Conservation (phyloP, 352 stramenopile genomes). For the Poterioochromonas sp. region DNA sequence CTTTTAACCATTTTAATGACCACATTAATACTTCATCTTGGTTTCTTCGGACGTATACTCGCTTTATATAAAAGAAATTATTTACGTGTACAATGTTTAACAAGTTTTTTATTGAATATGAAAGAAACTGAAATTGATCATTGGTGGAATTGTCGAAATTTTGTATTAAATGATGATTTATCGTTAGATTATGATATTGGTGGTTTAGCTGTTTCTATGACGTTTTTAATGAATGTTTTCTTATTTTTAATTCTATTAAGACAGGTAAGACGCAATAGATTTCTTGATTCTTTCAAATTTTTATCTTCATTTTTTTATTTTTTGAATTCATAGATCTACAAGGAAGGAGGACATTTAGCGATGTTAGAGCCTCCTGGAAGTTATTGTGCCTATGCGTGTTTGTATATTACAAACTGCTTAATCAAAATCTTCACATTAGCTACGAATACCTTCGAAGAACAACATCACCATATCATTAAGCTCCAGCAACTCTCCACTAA, state of each 20-base stretch:
- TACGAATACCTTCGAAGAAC: slow-evolving; percentile 42
- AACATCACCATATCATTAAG: slow-evolving; percentile 38
- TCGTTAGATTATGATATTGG: slow-evolving; percentile 44
- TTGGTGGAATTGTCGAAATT: slow-evolving; percentile 37
- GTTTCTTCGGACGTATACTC: slow-evolving; percentile 42
- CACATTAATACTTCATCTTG: slow-evolving; percentile 42
- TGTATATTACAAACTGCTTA: slow-evolving; percentile 43
- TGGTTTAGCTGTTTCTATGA: slow-evolving; percentile 39
- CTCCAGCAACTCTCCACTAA: slow-evolving; percentile 28
- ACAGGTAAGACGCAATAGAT: slow-evolving; percentile 33
- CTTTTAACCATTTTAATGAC: slow-evolving; percentile 40
- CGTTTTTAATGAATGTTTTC: slow-evolving; percentile 39
- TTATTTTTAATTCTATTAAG: slow-evolving; percentile 39
- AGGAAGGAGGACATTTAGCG: slow-evolving; percentile 36
- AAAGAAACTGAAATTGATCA: not conserved
- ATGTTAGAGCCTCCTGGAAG: slow-evolving; percentile 42
- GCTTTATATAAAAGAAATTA: slow-evolving; percentile 42
- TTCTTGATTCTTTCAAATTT: too few relatives aligned
- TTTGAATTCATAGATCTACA: not conserved
- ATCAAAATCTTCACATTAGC: slow-evolving; percentile 38
- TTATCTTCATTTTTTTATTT: slow-evolving; percentile 12
- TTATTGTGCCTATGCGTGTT: slow-evolving; percentile 43
- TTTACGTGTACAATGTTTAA: slow-evolving; percentile 37
- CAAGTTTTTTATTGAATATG: slow-evolving; percentile 22
- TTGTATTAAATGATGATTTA: slow-evolving; percentile 44